Evolutionary conservation across 306 rosid species (phyloP).

Genomic region (Pterocarpus macrocarpus): DNA sequence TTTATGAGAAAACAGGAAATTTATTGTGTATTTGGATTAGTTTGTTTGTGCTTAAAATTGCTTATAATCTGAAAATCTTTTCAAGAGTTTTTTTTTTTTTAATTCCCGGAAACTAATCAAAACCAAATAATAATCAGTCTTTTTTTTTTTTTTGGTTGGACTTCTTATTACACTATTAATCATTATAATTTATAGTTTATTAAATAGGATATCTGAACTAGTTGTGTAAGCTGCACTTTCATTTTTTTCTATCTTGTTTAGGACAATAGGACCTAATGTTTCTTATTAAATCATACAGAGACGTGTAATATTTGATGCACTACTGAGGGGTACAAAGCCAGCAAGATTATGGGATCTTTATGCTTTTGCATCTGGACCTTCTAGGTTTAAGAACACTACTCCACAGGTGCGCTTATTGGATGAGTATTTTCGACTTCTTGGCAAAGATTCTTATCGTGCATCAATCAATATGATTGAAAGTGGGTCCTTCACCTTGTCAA

Average conservation of each 20-base stretch:
- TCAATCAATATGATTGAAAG: slow-evolving; percentile 74
- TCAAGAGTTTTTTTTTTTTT: not conserved
- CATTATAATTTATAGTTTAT: slow-evolving; percentile 19
- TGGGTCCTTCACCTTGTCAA: slow-evolving; percentile 80
- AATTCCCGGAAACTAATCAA: not conserved
- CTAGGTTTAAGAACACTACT: slow-evolving; percentile 69
- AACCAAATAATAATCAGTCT: not conserved
- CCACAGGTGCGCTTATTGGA: slow-evolving; percentile 85
- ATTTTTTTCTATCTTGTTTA: slow-evolving; percentile 47
- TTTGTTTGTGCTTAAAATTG: not conserved
- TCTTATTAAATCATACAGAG: slow-evolving; percentile 68
- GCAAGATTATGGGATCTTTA: slow-evolving; percentile 82
- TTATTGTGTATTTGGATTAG: not conserved
- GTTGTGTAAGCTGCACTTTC: slow-evolving; percentile 37
- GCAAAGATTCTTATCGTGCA: slow-evolving; percentile 61
- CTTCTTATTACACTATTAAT: slow-evolving; percentile 24
- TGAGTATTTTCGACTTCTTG: slow-evolving; percentile 97
- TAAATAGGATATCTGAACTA: slow-evolving; percentile 10
- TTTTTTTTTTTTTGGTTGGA: slow-evolving; percentile 1
- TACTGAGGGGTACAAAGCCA: slow-evolving; percentile 71
- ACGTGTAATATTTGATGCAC: slow-evolving; percentile 73
- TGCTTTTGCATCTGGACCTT: slow-evolving; percentile 82
- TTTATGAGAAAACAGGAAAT: not conserved
- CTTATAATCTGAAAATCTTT: not conserved
- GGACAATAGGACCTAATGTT: slow-evolving; percentile 44